phyloP scores from a whole-genome alignment of 2,329 filamentous ascomycete genomes.

The Cytospora mali region DNA sequence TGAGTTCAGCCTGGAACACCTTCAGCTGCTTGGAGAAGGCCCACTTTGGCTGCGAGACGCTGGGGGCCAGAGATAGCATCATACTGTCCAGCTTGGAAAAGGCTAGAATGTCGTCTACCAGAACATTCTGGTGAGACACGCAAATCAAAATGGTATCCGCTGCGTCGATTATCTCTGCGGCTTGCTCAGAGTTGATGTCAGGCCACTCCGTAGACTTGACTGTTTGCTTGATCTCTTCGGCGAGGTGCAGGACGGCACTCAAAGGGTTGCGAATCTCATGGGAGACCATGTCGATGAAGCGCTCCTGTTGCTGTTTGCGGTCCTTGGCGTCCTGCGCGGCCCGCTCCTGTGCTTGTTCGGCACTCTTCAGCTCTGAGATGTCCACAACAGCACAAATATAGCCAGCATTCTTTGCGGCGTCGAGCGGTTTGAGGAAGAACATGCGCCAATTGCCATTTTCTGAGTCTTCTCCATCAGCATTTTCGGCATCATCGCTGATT shows the following conservation, averaged over 20 bases:
- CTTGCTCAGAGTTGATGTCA: not conserved
- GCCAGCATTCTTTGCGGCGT: not conserved
- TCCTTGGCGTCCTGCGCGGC: conserved; percentile 12
- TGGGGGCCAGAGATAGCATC: conserved; percentile 16
- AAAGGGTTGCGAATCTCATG: not conserved
- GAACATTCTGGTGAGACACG: conserved; percentile 16
- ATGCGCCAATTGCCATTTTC: conserved; percentile 16
- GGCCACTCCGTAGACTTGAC: not conserved
- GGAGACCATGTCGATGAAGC: conserved; percentile 21
- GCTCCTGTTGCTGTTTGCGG: conserved; percentile 21
- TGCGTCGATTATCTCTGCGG: conserved; percentile 9
- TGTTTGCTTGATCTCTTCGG: not conserved
- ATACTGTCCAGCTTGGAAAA: conserved; percentile 19
- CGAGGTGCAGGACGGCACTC: not conserved
- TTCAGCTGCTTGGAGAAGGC: conserved; percentile 12
- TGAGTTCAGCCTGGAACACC: conserved; percentile 17
- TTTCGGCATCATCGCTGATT: conserved; percentile 7
- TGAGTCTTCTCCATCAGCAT: not conserved
- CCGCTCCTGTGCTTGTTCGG: conserved; percentile 11
- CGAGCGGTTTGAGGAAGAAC: conserved; percentile 12
- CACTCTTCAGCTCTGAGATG: conserved; percentile 12
- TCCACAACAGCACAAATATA: conserved; percentile 18
- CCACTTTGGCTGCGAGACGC: conserved; percentile 11
- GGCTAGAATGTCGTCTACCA: conserved; percentile 17
- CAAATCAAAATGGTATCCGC: conserved; percentile 12